Percentiles rank a stretch among this genome's conserved stretches.
These are phyloP conservation scores for Picocystis salinarum DNA, from an alignment of 139 green algal genomes.

Conservation along the genomic window DNA sequence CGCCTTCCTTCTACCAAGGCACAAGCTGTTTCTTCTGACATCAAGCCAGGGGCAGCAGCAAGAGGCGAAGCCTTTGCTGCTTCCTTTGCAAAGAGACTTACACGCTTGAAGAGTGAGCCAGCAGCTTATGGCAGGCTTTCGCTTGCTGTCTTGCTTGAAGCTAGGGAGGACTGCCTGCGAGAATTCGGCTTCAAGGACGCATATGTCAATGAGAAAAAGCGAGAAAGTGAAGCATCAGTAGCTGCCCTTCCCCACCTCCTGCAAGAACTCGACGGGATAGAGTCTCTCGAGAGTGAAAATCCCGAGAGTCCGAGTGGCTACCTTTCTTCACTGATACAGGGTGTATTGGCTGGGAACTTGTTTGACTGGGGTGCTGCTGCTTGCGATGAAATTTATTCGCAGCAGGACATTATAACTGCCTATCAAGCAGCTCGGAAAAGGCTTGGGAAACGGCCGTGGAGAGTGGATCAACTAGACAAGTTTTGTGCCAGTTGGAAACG, in stretches of 20 bases:
- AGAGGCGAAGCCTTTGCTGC: conserved; percentile 56
- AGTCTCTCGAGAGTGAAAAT: conserved; percentile 5
- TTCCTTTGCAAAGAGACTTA: conserved; percentile 59
- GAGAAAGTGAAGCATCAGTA: conserved; percentile 74
- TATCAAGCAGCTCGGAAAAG: no score
- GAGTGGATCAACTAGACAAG: conserved; percentile 64
- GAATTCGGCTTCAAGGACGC: conserved; percentile 90
- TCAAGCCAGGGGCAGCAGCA: no score
- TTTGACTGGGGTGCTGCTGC: conserved; percentile 89
- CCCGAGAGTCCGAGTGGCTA: background rate
- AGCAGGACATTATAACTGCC: no score
- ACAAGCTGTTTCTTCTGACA: conserved; percentile 52
- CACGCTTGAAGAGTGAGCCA: no score
- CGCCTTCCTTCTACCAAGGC: conserved; percentile 47
- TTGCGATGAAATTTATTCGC: background rate
- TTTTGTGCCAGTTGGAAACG: conserved; percentile 23
- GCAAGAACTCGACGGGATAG: conserved; percentile 61
- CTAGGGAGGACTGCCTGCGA: conserved; percentile 89
- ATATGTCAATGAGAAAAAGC: conserved; percentile 49
- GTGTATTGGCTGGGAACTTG: conserved; percentile 86
- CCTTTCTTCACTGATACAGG: conserved; percentile 38
- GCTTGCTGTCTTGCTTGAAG: conserved; percentile 80
- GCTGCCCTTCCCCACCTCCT: conserved; percentile 82
- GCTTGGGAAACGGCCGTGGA: no score
- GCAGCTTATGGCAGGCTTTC: conserved; percentile 66